Conservation (phyloP, 2,329 filamentous ascomycete species). For the Acrocalymma vagum region DNA sequence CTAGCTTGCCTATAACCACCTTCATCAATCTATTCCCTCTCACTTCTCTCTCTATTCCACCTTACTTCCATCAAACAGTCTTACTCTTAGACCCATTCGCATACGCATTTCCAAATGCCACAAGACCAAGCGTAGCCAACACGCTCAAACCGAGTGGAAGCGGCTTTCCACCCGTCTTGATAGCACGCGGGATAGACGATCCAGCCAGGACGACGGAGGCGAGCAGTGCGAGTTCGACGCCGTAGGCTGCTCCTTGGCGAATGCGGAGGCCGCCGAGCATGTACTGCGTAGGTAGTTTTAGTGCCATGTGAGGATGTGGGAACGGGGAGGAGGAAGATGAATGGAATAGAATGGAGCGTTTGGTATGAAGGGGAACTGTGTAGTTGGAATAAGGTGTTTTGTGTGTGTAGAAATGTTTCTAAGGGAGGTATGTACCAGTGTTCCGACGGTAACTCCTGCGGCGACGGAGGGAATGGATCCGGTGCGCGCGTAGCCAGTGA, state of each 20-base stretch:
- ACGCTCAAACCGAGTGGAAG: conserved; percentile 82
- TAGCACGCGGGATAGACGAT: conserved; percentile 84
- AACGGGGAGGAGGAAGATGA: not conserved
- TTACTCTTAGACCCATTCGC: too few relatives aligned
- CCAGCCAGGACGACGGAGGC: conserved; percentile 87
- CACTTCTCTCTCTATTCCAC: too few relatives aligned
- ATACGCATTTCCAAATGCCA: conserved; percentile 79
- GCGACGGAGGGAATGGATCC: conserved; percentile 86
- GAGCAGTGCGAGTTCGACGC: conserved; percentile 86
- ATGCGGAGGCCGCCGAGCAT: conserved; percentile 83
- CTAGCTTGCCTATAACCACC: too few relatives aligned
- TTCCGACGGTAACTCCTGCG: conserved; percentile 84
- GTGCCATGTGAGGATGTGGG: conserved; percentile 3
- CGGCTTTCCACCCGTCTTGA: conserved; percentile 84
- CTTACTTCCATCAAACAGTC: too few relatives aligned
- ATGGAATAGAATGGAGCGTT: not conserved
- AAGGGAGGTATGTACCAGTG: conserved; percentile 56
- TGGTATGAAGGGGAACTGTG: not conserved
- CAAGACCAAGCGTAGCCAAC: conserved; percentile 79
- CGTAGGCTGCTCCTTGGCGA: conserved; percentile 77
- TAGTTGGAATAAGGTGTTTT: not conserved
- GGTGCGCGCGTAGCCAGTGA: conserved; percentile 84
- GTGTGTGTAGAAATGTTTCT: too few relatives aligned
- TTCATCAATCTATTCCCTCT: too few relatives aligned
- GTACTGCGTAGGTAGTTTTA: conserved; percentile 58